These are phyloP conservation scores for Colletotrichum scovillei DNA, from an alignment of 2,329 filamentous ascomycete genomes.

Conservation along the genomic window DNA sequence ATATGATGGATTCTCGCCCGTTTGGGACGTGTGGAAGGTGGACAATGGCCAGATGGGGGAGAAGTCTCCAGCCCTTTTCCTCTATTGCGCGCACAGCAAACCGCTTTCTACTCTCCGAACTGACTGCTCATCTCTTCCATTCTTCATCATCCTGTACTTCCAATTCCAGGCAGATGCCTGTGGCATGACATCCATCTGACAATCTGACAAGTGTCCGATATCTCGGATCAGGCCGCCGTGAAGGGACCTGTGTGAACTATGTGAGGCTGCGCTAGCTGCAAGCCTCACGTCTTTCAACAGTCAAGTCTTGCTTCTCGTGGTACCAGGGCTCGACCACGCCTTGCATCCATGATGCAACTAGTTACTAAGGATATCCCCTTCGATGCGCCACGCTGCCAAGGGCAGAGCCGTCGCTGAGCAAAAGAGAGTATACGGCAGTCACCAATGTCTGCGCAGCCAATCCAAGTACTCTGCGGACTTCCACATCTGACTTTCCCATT, in stretches of 20 bases:
- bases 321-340: neutral
- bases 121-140: neutral
- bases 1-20: neutral
- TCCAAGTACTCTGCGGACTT: slow-evolving; percentile 6
- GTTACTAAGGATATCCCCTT: slow-evolving; percentile 1
- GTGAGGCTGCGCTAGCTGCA: neutral
- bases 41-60: neutral
- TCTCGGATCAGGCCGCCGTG: neutral
- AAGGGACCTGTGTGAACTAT: neutral
- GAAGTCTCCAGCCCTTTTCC: neutral
- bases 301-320: neutral
- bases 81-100: neutral
- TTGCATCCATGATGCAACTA: slow-evolving; percentile 1
- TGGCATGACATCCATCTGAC: neutral
- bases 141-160: neutral
- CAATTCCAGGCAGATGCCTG: neutral
- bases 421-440: neutral
- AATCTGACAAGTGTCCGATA: neutral
- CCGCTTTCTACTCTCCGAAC: neutral
- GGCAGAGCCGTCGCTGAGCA: neutral
- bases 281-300: neutral
- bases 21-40: neutral
- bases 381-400: neutral
- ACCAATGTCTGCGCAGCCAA: neutral
- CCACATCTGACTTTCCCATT: slow-evolving; percentile 4